Conservation (phyloP, 306 rosid species). For the Quercus glauca region DNA sequence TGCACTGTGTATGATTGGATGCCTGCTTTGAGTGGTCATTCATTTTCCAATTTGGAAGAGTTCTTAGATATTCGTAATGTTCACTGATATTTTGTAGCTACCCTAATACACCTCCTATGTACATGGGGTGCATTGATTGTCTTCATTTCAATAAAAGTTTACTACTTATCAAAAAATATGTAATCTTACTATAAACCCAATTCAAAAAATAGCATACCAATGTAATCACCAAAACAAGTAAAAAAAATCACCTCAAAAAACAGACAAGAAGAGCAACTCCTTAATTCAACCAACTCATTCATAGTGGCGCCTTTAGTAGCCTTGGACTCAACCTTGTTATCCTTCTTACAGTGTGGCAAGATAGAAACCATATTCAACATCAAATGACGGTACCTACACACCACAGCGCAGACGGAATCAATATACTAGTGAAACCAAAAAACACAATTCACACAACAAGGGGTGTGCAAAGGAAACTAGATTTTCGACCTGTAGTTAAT, state of each 20-base stretch:
- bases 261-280: constrained; percentile 72
- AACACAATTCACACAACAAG: neutral
- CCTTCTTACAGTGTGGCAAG: constrained; percentile 94
- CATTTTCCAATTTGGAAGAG: too few species aligned
- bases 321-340: constrained; percentile 88
- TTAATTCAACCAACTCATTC: constrained; percentile 89
- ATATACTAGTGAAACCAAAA: neutral
- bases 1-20: too few species aligned
- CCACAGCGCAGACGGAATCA: neutral
- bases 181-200: neutral
- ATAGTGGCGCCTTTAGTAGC: constrained; percentile 79
- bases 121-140: too few species aligned
- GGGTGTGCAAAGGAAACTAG: neutral
- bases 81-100: too few species aligned
- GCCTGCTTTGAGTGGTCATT: too few species aligned
- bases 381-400: constrained; percentile 83
- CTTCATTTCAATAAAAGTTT: too few species aligned
- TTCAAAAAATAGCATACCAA: neutral
- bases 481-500: constrained; percentile 63
- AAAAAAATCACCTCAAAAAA: constrained; percentile 71
- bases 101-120: too few species aligned
- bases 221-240: neutral
- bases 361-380: constrained; percentile 91
- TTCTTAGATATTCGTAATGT: too few species aligned
- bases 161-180: too few species aligned